A percentile compares a stretch with the other conserved stretches of the same genome.
Evolutionary conservation across 2,329 filamentous ascomycete species (phyloP).

Genomic region (Corinectria fuckeliana): DNA sequence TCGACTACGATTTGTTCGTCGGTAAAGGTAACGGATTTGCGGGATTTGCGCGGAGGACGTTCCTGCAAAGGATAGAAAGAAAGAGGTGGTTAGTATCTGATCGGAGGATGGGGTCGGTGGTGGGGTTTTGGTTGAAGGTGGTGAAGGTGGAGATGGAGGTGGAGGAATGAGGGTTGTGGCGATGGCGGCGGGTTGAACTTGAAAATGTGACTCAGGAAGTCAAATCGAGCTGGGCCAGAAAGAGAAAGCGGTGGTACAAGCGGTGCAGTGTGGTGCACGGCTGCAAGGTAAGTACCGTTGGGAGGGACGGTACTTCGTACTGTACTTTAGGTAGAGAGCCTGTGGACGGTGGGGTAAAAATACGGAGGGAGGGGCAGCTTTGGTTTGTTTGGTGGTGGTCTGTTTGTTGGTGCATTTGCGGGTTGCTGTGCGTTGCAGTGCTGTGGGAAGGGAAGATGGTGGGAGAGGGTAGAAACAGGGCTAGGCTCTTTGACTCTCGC

Average conservation of each 20-base stretch:
- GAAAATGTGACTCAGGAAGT: constrained; percentile 40
- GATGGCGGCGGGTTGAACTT: constrained; percentile 36
- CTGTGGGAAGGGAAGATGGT: not conserved
- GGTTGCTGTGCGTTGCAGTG: constrained; percentile 2
- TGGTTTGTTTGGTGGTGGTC: constrained; percentile 2
- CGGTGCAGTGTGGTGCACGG: constrained; percentile 23
- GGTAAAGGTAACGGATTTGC: constrained; percentile 94
- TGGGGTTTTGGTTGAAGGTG: constrained; percentile 9
- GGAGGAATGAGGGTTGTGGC: constrained; percentile 17
- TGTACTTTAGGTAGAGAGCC: no score
- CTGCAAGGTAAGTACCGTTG: not conserved
- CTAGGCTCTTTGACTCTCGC: constrained; percentile 1
- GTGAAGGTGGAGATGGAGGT: constrained; percentile 17
- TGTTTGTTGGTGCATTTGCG: not conserved
- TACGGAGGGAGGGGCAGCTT: constrained; percentile 6
- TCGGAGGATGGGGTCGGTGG: constrained; percentile 1
- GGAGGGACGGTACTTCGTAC: no score
- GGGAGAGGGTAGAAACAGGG: constrained; percentile 3
- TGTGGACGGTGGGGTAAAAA: constrained; percentile 19
- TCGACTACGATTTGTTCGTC: constrained; percentile 88
- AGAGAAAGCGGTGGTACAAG: constrained; percentile 31
- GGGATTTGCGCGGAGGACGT: constrained; percentile 68
- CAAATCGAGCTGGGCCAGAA: constrained; percentile 28
- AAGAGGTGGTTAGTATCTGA: constrained; percentile 23
- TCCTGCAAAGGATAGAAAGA: constrained; percentile 30